Evolutionary conservation across 192 early-diverging fungal species (phyloP).

Genomic region (Physocladia obscura): DNA sequence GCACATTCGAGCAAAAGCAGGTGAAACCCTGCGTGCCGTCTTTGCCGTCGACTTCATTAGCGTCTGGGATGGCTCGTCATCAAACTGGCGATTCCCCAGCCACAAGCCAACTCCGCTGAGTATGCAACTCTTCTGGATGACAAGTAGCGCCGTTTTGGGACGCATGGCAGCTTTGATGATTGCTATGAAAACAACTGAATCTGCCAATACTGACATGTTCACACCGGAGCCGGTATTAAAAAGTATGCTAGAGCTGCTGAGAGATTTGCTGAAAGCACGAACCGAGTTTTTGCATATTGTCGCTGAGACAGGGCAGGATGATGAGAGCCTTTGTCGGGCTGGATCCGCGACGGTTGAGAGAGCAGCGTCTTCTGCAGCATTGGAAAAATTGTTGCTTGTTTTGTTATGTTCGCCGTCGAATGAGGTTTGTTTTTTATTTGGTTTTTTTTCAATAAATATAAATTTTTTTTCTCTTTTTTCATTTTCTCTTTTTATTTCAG

Average conservation of each 20-base stretch:
- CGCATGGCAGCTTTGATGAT: conserved; percentile 72
- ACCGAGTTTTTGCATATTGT: too few relatives aligned
- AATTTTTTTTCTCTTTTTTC: too few relatives aligned
- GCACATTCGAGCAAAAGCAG: conserved; percentile 70
- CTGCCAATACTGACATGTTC: conserved; percentile 15
- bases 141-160: conserved; percentile 61
- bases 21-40: conserved; percentile 71
- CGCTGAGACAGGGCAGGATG: background rate
- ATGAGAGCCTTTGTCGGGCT: background rate
- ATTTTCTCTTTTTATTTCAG: conserved; percentile 28
- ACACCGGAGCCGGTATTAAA: conserved; percentile 16
- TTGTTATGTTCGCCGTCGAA: conserved; percentile 72
- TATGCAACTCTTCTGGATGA: conserved; percentile 76
- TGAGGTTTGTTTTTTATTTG: conserved; percentile 56
- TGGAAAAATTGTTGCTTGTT: conserved; percentile 76
- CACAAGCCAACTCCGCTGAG: conserved; percentile 53
- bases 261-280: conserved; percentile 28
- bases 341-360: conserved; percentile 53
- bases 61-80: conserved; percentile 70
- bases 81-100: conserved; percentile 40
- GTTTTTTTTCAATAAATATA: too few relatives aligned
- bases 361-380: conserved; percentile 64
- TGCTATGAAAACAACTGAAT: conserved; percentile 43
- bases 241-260: conserved; percentile 29
- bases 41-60: conserved; percentile 69